phyloP scores from a whole-genome alignment of 202 grass and related monocot species.

The Brachypodium distachyon region DNA sequence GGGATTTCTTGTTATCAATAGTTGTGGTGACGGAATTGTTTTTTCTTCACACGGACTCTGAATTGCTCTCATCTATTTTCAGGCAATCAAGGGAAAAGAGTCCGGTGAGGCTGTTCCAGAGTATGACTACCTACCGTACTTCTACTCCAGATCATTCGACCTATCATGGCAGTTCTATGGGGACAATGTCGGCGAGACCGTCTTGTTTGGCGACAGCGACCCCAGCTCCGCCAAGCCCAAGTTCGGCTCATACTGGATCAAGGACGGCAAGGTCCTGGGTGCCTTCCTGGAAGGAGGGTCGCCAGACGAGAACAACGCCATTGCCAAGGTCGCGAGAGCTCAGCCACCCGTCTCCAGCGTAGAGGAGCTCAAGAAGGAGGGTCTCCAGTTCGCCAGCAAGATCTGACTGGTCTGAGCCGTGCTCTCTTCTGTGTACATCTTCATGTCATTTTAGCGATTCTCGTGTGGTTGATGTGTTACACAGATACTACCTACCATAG shows the following conservation, averaged over 20 bases:
- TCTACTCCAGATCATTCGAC: constrained; percentile 92
- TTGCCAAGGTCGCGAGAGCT: constrained; percentile 68
- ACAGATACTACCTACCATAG: background rate
- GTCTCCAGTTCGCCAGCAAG: constrained; percentile 76
- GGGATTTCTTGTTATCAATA: background rate
- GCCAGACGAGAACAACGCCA: constrained; percentile 73
- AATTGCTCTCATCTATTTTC: background rate
- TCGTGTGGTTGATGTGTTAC: background rate
- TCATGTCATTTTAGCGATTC: background rate
- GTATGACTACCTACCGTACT: constrained; percentile 91
- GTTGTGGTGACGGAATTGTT: background rate
- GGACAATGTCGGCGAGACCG: constrained; percentile 68
- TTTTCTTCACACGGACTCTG: background rate
- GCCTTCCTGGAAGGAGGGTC: constrained; percentile 91
- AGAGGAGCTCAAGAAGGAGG: constrained; percentile 52
- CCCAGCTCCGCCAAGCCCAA: constrained; percentile 63
- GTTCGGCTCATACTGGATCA: constrained; percentile 96
- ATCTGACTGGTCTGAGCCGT: constrained; percentile 31
- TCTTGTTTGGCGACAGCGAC: constrained; percentile 77
- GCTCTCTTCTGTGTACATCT: constrained; percentile 3
- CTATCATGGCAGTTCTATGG: constrained; percentile 94
- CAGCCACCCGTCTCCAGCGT: constrained; percentile 45
- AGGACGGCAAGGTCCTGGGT: constrained; percentile 75
- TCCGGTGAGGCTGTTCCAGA: constrained; percentile 44
- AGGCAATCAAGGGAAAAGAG: constrained; percentile 87